Conservation (phyloP, 1,139 yeast species). For the Komagataea norvegica region DNA sequence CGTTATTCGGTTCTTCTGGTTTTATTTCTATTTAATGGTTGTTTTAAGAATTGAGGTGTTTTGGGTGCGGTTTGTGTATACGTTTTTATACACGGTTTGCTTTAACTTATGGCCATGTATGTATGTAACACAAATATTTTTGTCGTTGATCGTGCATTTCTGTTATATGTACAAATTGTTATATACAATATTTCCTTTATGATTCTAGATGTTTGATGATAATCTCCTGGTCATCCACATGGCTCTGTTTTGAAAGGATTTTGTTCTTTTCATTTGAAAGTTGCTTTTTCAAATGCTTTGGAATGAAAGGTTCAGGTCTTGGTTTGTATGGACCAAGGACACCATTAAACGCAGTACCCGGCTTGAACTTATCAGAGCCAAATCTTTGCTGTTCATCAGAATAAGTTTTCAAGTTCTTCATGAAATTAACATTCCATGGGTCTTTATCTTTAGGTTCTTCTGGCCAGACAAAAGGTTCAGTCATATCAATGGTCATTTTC, state of each 20-base stretch:
- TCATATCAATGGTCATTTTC: conserved; percentile 94
- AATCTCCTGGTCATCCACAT: conserved; percentile 27
- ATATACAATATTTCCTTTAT: conserved; percentile 5
- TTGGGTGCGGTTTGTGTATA: too few relatives aligned
- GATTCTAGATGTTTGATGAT: conserved; percentile 21
- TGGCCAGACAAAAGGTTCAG: conserved; percentile 93
- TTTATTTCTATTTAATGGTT: too few relatives aligned
- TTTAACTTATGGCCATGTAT: too few relatives aligned
- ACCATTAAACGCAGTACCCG: conserved; percentile 73
- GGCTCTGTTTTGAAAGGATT: conserved; percentile 25
- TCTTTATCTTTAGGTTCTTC: conserved; percentile 46
- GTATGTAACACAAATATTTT: too few relatives aligned
- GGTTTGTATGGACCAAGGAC: conserved; percentile 65
- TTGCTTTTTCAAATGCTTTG: conserved; percentile 43
- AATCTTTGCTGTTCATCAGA: conserved; percentile 38
- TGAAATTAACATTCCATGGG: conserved; percentile 33
- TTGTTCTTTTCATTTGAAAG: conserved; percentile 37
- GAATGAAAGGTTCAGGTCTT: conserved; percentile 65
- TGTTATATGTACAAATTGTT: conserved; percentile 7
- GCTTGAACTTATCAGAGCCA: conserved; percentile 72
- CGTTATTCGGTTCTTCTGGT: not conserved
- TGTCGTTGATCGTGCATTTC: not conserved
- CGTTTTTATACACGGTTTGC: too few relatives aligned
- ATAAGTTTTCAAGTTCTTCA: conserved; percentile 36
- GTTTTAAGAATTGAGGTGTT: too few relatives aligned